These are phyloP conservation scores for Neurospora sp. DNA, from an alignment of 495 filamentous ascomycete genomes.

Conservation along the genomic window DNA sequence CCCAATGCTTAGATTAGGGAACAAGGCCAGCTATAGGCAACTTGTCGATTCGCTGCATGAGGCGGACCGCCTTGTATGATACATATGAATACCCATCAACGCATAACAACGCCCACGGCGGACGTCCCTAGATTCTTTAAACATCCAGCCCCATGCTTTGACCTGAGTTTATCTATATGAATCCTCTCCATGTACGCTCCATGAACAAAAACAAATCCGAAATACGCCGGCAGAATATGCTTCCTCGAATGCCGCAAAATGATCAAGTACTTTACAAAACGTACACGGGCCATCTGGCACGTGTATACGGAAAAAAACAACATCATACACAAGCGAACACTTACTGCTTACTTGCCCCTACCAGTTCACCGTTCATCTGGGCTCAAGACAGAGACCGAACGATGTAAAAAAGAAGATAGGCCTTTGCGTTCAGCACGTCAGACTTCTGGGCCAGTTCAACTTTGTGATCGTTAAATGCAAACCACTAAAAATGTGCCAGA, in stretches of 20 bases:
- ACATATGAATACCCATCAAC: background rate
- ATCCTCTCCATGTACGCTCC: background rate
- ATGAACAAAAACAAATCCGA: background rate
- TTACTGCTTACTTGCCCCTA: background rate
- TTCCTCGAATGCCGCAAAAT: background rate
- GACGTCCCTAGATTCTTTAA: background rate
- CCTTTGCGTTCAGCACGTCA: conserved; percentile 70
- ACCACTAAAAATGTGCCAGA: conserved; percentile 49
- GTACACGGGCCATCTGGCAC: background rate
- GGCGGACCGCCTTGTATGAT: background rate
- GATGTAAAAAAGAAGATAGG: conserved; percentile 83
- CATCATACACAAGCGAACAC: background rate
- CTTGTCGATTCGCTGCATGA: background rate
- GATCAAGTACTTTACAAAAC: background rate
- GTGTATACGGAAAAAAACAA: background rate
- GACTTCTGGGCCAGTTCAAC: conserved; percentile 68
- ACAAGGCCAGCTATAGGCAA: background rate
- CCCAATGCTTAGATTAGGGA: background rate
- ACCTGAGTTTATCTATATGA: background rate
- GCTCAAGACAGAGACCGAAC: conserved; percentile 44
- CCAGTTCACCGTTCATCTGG: background rate
- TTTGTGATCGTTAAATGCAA: conserved; percentile 83
- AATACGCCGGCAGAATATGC: background rate
- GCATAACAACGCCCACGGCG: background rate
- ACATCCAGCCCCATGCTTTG: background rate